Evolutionary conservation across 345 rosid genomes (phyloP).

Genomic region (Excoecaria agallocha): DNA sequence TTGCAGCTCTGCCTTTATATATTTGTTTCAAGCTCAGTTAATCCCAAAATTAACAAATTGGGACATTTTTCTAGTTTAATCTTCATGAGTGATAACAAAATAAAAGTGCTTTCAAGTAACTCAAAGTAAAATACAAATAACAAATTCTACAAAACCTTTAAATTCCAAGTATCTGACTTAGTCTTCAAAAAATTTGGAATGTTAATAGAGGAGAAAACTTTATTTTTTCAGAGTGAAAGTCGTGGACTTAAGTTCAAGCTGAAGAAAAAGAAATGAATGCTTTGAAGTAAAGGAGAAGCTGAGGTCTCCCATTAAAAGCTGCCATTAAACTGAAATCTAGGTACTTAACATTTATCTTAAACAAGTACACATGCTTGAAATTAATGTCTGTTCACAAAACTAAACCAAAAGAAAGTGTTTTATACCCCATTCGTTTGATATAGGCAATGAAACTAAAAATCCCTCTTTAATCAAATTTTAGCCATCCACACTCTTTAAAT

Average conservation of each 20-base stretch:
- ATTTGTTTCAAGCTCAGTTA: neutral
- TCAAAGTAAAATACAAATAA: neutral
- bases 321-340: too few species aligned
- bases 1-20: neutral
- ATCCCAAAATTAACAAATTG: neutral
- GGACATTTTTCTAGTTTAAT: too few species aligned
- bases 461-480: neutral
- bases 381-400: too few species aligned
- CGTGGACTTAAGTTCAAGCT: neutral
- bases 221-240: neutral
- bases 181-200: neutral
- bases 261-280: neutral
- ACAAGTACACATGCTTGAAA: too few species aligned
- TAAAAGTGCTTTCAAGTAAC: neutral
- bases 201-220: neutral
- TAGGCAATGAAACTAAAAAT: neutral
- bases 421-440: neutral
- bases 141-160: neutral
- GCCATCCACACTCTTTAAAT: neutral
- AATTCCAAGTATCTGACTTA: neutral
- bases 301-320: too few species aligned
- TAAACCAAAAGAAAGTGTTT: neutral
- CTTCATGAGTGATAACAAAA: neutral
- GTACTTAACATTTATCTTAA: too few species aligned
- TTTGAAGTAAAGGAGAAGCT: too few species aligned